Base-by-base conservation (phyloP, 83 land plant species). In the Thuja plicata region DNA sequence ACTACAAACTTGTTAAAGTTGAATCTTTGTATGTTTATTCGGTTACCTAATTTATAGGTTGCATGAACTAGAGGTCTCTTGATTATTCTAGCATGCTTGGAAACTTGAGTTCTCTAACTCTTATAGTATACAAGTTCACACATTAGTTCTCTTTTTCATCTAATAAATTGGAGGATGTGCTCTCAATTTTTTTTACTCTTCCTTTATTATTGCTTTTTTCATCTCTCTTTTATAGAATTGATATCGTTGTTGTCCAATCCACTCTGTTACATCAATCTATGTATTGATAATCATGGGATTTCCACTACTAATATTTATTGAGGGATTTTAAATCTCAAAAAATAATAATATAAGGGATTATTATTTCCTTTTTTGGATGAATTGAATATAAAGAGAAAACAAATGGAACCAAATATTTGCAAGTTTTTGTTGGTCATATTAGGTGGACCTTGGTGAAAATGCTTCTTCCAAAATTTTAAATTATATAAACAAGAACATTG, bases 231-330 rank as follows among this genome's bases (percentile, higher is more conserved):
- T 5, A 85, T 77, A 43, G n/a, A 62, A 85, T 40, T 38, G 6
- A 41, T 48, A 76, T 70, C 37, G 74, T 5, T 74, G 66, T 88
- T 77, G 45, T 79, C 43, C 78, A 37, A 46, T n/a, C 81, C 38
- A 13, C 73, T 3, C 77, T 87, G 34, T 87, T 24, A 37, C 34
- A 50, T 12, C 21, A 41, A 87, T 74, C n/a, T 74, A 3, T 88
- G 88, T 93, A 98, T 98, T 94, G 99, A 98, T 92, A 97, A 96
- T 62, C 93, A 98, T 86, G 99, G 99, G 92, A 97, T 98, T 89
- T 96, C 99, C 83, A 89, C 95, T 91, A 93, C 92, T 84, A 97
- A 97, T 84, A 97, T 96, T 82, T 97, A 98, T 89, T 98, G 99
- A 86, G 99, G 97, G 87, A 93, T 97, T 88, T 94, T 98, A 35